A percentile compares a stretch with the other conserved stretches of the same genome.
These are phyloP conservation scores for Castanea crenata DNA, from an alignment of 306 rosid genomes.

Conservation along the genomic window DNA sequence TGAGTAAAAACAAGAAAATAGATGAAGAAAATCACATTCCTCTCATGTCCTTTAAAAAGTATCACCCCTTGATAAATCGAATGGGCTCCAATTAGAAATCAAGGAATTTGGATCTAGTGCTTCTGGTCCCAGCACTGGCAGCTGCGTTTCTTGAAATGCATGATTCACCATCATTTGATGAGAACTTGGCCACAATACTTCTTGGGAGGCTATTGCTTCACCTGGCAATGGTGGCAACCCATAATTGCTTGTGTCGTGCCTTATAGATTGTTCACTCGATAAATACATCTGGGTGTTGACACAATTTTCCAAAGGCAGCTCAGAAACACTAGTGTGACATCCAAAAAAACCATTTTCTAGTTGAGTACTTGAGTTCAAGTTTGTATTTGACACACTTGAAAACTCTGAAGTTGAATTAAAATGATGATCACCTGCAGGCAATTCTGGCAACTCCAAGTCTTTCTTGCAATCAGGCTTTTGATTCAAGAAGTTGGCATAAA, in stretches of 20 bases:
- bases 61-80: constrained; percentile 60
- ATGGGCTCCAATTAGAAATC: constrained; percentile 66
- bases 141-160: constrained; percentile 34
- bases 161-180: constrained; percentile 48
- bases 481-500: constrained; percentile 70
- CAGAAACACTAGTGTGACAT: constrained; percentile 27
- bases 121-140: constrained; percentile 40
- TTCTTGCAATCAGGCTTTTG: constrained; percentile 43
- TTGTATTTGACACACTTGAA: constrained; percentile 29
- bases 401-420: constrained; percentile 38
- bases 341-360: constrained; percentile 36
- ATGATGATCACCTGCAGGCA: constrained; percentile 6
- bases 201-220: constrained; percentile 40
- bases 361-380: constrained; percentile 18
- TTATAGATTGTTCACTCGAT: constrained; percentile 19
- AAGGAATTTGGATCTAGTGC: constrained; percentile 49
- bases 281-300: constrained; percentile 28
- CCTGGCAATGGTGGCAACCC: constrained; percentile 70
- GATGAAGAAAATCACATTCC: constrained; percentile 10
- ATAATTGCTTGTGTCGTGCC: constrained; percentile 28
- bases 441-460: constrained; percentile 26
- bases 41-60: constrained; percentile 47
- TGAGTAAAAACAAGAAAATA: constrained; percentile 17
- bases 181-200: constrained; percentile 49
- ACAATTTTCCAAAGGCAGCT: constrained; percentile 21